Evolutionary conservation across 2,329 filamentous ascomycete species (phyloP).

Genomic region (Sporothrix euskadiensis): DNA sequence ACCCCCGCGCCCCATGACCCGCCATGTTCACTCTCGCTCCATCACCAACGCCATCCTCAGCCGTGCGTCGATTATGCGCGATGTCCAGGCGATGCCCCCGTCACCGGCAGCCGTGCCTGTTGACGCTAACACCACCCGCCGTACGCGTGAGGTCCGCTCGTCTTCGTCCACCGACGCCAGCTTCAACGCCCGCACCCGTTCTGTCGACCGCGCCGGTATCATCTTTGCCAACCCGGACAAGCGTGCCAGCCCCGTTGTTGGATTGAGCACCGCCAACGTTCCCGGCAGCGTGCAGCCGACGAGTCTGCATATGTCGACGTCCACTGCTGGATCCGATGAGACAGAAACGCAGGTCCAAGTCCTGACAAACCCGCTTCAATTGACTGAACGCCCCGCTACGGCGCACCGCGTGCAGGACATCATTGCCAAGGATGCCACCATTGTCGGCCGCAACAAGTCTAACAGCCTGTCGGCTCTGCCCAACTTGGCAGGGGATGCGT

Average conservation of each 20-base stretch:
- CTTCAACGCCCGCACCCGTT: constrained; percentile 55
- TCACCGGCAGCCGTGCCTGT: constrained; percentile 44
- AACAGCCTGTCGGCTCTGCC: constrained; percentile 24
- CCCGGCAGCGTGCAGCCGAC: constrained; percentile 58
- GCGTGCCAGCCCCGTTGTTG: constrained; percentile 64
- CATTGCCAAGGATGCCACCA: constrained; percentile 33
- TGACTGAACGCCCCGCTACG: constrained; percentile 51
- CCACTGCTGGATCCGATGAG: constrained; percentile 8
- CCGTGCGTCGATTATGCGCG: constrained; percentile 42
- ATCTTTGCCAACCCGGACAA: constrained; percentile 61
- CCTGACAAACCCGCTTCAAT: background rate
- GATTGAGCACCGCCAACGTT: constrained; percentile 61
- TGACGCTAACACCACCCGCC: constrained; percentile 1
- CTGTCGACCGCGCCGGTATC: constrained; percentile 60
- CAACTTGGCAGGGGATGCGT: background rate
- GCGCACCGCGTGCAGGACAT: constrained; percentile 48
- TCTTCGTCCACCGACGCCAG: constrained; percentile 44
- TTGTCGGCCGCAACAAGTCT: constrained; percentile 19
- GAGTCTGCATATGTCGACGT: constrained; percentile 31
- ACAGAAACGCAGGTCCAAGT: constrained; percentile 10
- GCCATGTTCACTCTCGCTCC: constrained; percentile 49
- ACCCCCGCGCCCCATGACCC: constrained; percentile 35
- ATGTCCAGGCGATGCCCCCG: constrained; percentile 40
- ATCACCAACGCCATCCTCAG: constrained; percentile 50
- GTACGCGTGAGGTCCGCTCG: constrained; percentile 42